Percentiles rank a stretch among this genome's conserved stretches.
These are phyloP conservation scores for Helotiales sp. DNA, from an alignment of 2,329 filamentous ascomycete species.

Conservation along the genomic window DNA sequence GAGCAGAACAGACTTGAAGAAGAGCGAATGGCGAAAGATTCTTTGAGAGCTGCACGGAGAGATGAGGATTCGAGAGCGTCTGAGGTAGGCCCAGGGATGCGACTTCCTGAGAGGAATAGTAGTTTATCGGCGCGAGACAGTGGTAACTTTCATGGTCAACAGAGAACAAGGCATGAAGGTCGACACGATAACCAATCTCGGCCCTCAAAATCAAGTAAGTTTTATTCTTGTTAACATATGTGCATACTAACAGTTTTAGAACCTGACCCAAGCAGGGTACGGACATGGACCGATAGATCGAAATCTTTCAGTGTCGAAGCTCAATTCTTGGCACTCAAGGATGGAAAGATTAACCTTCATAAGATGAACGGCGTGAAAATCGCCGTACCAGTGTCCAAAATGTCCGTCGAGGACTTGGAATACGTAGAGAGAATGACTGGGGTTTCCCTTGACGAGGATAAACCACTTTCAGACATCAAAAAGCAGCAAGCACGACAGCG, in stretches of 20 bases:
- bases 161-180: slow-evolving; percentile 70
- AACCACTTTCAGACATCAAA: slow-evolving; percentile 84
- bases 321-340: slow-evolving; percentile 90
- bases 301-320: slow-evolving; percentile 97
- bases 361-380: slow-evolving; percentile 99
- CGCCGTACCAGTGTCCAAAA: slow-evolving; percentile 90
- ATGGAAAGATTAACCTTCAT: slow-evolving; percentile 96
- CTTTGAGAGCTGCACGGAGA: slow-evolving; percentile 59
- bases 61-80: slow-evolving; percentile 58
- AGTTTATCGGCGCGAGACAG: slow-evolving; percentile 69
- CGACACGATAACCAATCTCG: slow-evolving; percentile 56
- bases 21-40: slow-evolving; percentile 78
- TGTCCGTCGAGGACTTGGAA: slow-evolving; percentile 93
- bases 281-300: slow-evolving; percentile 92
- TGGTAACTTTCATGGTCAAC: slow-evolving; percentile 67
- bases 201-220: slow-evolving; percentile 71
- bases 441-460: slow-evolving; percentile 85
- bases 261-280: slow-evolving; percentile 78
- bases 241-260: slow-evolving; percentile 49
- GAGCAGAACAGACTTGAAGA: slow-evolving; percentile 81
- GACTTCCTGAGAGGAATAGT: slow-evolving; percentile 75
- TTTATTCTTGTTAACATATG: neutral
- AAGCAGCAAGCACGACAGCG: slow-evolving; percentile 30
- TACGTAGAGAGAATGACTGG: slow-evolving; percentile 91
- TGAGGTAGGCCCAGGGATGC: slow-evolving; percentile 77